A percentile compares a stretch with the other conserved stretches of the same genome.
These are phyloP conservation scores for Themeda triandra DNA, from an alignment of 176 grass and related monocot genomes.

Conservation along the genomic window DNA sequence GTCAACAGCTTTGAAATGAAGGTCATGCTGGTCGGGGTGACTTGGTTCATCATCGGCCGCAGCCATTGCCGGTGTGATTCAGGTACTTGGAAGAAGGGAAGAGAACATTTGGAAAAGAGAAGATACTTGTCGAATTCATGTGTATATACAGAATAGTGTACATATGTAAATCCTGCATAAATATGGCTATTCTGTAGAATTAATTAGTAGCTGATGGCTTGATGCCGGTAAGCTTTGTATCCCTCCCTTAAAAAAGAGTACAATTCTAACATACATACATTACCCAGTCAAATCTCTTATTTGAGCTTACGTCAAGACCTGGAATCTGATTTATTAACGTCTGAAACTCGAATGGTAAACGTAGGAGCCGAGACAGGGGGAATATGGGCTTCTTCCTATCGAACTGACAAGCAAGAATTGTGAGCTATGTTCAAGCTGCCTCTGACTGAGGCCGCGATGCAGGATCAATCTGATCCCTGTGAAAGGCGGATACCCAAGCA, in stretches of 20 bases:
- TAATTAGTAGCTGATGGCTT: background rate
- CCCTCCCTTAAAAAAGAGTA: background rate
- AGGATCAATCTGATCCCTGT: conserved; percentile 30
- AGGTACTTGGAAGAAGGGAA: conserved; percentile 30
- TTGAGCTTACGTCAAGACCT: background rate
- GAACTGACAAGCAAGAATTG: background rate
- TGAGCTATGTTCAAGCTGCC: background rate
- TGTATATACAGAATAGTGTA: conserved; percentile 1
- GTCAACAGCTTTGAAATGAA: conserved; percentile 86
- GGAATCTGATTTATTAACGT: background rate
- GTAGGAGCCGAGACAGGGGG: too few species aligned
- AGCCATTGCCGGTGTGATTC: conserved; percentile 36
- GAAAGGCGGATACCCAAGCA: conserved; percentile 46
- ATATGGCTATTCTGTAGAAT: background rate
- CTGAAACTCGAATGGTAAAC: background rate
- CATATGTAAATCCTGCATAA: background rate
- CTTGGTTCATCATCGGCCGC: conserved; percentile 84
- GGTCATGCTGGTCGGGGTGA: conserved; percentile 58
- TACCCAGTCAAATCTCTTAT: background rate
- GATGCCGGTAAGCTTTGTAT: background rate
- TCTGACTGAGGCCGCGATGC: background rate
- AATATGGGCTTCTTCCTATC: background rate
- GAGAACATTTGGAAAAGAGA: conserved; percentile 29
- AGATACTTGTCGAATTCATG: background rate
- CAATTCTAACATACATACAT: background rate